These are phyloP conservation scores for Somion occarium DNA, from an alignment of 1,284 basidiomycete species.

Conservation along the genomic window DNA sequence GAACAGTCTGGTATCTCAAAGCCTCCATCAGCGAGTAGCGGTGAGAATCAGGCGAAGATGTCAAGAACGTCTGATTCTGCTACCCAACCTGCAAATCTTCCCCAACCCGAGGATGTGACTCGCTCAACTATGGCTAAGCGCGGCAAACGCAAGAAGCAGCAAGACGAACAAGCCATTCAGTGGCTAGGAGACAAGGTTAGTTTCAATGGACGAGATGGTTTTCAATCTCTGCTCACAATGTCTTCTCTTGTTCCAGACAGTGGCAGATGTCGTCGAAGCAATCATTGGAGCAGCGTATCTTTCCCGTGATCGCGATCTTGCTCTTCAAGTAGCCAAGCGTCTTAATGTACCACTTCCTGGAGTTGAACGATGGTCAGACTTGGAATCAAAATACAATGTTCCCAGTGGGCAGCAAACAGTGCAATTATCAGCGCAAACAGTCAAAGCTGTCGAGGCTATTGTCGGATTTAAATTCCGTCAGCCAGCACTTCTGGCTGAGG, in stretches of 20 bases:
- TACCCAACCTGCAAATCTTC: not conserved
- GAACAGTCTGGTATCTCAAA: not conserved
- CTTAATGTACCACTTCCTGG: conserved; percentile 57
- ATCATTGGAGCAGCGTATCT: conserved; percentile 77
- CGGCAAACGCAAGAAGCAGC: conserved; percentile 38
- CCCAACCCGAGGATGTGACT: too few relatives aligned
- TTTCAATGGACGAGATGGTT: not conserved
- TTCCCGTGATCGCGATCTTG: conserved; percentile 59
- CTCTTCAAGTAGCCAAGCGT: conserved; percentile 56
- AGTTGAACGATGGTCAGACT: conserved; percentile 67
- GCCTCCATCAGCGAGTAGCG: not conserved
- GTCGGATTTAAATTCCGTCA: conserved; percentile 56
- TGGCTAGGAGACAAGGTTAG: conserved; percentile 74
- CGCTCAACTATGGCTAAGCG: too few relatives aligned
- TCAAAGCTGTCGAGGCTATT: conserved; percentile 55
- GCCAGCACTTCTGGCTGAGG: conserved; percentile 62
- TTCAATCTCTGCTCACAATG: conserved; percentile 4
- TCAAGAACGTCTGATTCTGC: not conserved
- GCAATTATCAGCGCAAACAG: conserved; percentile 31
- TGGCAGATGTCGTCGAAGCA: conserved; percentile 79
- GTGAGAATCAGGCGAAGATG: not conserved
- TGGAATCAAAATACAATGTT: conserved; percentile 42
- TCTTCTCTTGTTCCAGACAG: conserved; percentile 42
- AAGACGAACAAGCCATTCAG: conserved; percentile 45
- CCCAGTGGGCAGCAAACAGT: conserved; percentile 28